phyloP scores from a whole-genome alignment of 768 basidiomycete genomes.

The Lentinus brumalis region DNA sequence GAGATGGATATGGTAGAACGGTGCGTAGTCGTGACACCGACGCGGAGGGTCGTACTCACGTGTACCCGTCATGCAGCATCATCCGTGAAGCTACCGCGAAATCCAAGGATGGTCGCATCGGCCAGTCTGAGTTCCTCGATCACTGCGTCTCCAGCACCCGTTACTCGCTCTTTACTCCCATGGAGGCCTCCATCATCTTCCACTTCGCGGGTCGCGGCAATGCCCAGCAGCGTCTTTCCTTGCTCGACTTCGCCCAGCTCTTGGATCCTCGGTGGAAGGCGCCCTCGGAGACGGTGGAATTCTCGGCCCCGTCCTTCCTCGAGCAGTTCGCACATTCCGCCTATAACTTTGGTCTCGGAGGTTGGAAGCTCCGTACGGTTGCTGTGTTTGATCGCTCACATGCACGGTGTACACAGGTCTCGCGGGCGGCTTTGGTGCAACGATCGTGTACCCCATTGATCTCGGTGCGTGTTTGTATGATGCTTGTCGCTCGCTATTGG shows the following conservation, averaged over 20 bases:
- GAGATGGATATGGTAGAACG: conserved; percentile 98
- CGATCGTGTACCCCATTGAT: conserved; percentile 97
- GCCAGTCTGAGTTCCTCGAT: conserved; percentile 93
- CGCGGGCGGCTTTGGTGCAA: conserved; percentile 93
- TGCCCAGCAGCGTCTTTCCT: conserved; percentile 67
- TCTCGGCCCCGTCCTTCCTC: conserved; percentile 46
- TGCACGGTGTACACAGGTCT: conserved; percentile 50
- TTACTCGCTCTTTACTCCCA: conserved; percentile 94
- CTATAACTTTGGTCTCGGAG: conserved; percentile 89
- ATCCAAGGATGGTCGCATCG: conserved; percentile 94
- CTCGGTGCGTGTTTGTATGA: conserved; percentile 57
- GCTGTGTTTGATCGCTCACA: conserved; percentile 1
- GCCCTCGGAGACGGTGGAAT: conserved; percentile 54
- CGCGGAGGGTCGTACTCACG: conserved; percentile 6
- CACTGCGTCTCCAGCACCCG: conserved; percentile 84
- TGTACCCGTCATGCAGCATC: conserved; percentile 48
- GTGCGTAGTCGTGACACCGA: conserved; percentile 36
- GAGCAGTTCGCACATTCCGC: conserved; percentile 64
- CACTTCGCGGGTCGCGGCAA: conserved; percentile 92
- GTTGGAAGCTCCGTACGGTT: conserved; percentile 37
- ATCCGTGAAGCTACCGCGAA: conserved; percentile 88
- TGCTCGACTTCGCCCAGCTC: conserved; percentile 91
- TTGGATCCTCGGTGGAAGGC: conserved; percentile 88
- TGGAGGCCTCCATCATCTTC: conserved; percentile 98
- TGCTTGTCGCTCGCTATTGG: conserved; percentile 13